These are phyloP conservation scores for Cymbidium sinense DNA, from an alignment of 106 monocot genomes.

Conservation along the genomic window DNA sequence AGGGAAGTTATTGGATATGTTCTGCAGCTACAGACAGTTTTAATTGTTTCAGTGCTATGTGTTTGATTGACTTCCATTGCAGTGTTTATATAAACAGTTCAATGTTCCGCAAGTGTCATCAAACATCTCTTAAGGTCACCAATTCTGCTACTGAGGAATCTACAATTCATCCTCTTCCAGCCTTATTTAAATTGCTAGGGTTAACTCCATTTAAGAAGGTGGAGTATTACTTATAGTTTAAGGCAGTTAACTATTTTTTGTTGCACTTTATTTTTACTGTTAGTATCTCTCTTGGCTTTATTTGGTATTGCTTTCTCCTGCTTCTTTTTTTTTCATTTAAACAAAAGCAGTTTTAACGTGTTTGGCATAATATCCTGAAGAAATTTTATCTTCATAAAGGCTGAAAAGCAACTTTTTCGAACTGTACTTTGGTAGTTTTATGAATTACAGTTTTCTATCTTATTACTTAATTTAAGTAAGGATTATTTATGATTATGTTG, in stretches of 20 bases:
- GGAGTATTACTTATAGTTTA: conserved; percentile 1
- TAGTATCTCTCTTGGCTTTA: neutral
- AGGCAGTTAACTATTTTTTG: neutral
- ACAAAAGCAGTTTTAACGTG: neutral
- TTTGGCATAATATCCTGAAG: neutral
- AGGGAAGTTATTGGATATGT: neutral
- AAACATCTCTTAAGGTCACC: conserved; percentile 32
- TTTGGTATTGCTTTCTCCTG: too few species aligned
- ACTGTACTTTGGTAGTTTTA: neutral
- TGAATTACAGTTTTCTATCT: neutral
- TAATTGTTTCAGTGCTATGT: neutral
- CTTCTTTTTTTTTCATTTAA: neutral
- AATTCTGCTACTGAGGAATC: conserved; percentile 32
- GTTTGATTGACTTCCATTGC: conserved; percentile 8
- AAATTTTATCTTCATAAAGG: neutral
- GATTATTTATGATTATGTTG: too few species aligned
- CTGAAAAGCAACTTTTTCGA: neutral
- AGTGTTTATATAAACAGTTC: conserved; percentile 76
- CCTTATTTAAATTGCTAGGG: conserved; percentile 67
- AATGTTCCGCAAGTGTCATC: conserved; percentile 40
- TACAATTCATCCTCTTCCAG: conserved; percentile 64
- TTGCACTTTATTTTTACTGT: neutral
- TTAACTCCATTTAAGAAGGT: conserved; percentile 80
- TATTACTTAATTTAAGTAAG: neutral
- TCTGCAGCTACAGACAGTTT: neutral